Conservation (phyloP, 2,329 filamentous ascomycete species). For the Exophiala oligosperma region DNA sequence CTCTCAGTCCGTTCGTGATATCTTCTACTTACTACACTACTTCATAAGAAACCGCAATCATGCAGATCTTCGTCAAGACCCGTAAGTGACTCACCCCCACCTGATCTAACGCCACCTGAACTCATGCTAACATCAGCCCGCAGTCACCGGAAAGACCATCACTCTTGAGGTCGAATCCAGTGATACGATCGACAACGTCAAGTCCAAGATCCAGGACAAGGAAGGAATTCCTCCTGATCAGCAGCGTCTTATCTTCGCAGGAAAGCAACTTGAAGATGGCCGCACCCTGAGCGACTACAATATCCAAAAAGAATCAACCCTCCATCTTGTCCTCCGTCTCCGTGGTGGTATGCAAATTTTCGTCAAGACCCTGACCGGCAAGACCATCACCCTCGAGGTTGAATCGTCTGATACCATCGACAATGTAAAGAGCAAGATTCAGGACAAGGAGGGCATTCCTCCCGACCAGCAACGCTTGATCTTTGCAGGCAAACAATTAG, state of each 20-base stretch:
- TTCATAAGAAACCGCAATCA: constrained; percentile 49
- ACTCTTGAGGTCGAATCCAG: constrained; percentile 51
- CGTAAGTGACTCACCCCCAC: constrained; percentile 58
- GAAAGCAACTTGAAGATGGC: constrained; percentile 59
- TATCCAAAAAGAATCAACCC: constrained; percentile 64
- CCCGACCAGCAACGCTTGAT: constrained; percentile 95
- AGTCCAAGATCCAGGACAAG: constrained; percentile 62
- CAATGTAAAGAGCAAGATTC: constrained; percentile 96
- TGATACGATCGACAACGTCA: constrained; percentile 55
- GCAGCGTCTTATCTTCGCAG: constrained; percentile 59
- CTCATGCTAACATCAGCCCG: constrained; percentile 37
- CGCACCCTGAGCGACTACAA: constrained; percentile 58
- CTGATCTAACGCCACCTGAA: constrained; percentile 24
- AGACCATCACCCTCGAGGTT: constrained; percentile 67
- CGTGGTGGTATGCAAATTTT: constrained; percentile 54
- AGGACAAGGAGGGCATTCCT: constrained; percentile 96
- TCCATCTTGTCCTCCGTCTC: constrained; percentile 74
- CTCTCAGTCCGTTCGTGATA: not conserved
- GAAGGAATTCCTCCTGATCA: constrained; percentile 60
- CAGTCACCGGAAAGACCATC: constrained; percentile 63
- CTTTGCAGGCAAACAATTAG: constrained; percentile 93
- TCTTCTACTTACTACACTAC: not conserved
- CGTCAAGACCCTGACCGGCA: constrained; percentile 61
- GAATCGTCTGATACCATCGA: constrained; percentile 84
- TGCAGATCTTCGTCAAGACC: constrained; percentile 99